Evolutionary conservation across 202 grass and related monocot species (phyloP).

Genomic region (Schoenoplectus tabernaemontani): DNA sequence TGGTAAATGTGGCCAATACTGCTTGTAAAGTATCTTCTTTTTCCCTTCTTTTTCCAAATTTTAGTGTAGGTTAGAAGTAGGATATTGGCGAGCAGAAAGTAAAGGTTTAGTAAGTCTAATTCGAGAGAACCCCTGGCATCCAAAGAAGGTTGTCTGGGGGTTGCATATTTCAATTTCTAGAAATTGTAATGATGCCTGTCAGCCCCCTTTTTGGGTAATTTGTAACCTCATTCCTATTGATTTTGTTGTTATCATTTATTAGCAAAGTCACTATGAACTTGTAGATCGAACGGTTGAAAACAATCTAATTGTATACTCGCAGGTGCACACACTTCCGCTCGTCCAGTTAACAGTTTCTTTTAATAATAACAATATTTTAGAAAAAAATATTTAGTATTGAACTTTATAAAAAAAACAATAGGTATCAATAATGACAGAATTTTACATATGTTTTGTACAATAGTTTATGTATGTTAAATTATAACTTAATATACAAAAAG

Average conservation of each 20-base stretch:
- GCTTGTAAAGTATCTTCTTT: slow-evolving; percentile 52
- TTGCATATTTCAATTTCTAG: slow-evolving; percentile 9
- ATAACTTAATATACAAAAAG: too few relatives aligned
- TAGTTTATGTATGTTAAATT: too few relatives aligned
- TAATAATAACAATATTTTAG: too few relatives aligned
- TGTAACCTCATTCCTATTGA: slow-evolving; percentile 5
- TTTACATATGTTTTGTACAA: too few relatives aligned
- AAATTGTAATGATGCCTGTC: slow-evolving; percentile 9
- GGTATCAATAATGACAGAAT: too few relatives aligned
- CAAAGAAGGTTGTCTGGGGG: slow-evolving; percentile 65
- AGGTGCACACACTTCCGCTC: too few relatives aligned
- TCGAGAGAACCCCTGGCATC: slow-evolving; percentile 35
- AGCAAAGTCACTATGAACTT: too few relatives aligned
- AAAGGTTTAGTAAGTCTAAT: slow-evolving; percentile 41
- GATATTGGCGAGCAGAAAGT: slow-evolving; percentile 31
- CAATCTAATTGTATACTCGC: too few relatives aligned
- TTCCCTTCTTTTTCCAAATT: slow-evolving; percentile 13
- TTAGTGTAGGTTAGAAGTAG: slow-evolving; percentile 49
- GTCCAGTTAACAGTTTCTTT: too few relatives aligned
- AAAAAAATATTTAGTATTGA: too few relatives aligned
- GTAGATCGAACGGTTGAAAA: too few relatives aligned
- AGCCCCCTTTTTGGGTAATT: slow-evolving; percentile 11
- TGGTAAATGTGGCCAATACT: slow-evolving; percentile 15
- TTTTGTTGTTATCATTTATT: slow-evolving; percentile 1
- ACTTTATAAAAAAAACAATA: too few relatives aligned